Evolutionary conservation across 1,139 yeast species (phyloP).

Genomic region (Maudiozyma humilis): DNA sequence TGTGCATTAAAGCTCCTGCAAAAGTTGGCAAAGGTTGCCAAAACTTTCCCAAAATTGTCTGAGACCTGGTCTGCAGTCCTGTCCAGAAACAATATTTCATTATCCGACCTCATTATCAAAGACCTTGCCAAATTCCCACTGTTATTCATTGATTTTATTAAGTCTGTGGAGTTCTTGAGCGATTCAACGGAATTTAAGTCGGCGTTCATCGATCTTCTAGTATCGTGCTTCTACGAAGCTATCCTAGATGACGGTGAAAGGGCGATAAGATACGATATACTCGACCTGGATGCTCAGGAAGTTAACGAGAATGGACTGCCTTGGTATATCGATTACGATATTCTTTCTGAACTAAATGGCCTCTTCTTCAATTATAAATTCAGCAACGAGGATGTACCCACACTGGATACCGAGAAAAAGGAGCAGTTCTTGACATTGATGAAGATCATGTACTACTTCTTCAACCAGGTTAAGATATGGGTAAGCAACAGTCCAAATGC

Average conservation of each 20-base stretch:
- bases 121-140: slow-evolving; percentile 34
- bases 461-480: slow-evolving; percentile 32
- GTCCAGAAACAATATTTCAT: slow-evolving; percentile 8
- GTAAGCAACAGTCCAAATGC: slow-evolving; percentile 12
- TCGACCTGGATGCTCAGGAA: slow-evolving; percentile 24
- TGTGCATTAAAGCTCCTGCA: slow-evolving; percentile 42
- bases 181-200: slow-evolving; percentile 27
- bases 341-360: slow-evolving; percentile 25
- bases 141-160: slow-evolving; percentile 35
- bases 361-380: slow-evolving; percentile 27
- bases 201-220: slow-evolving; percentile 33
- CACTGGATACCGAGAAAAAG: slow-evolving; percentile 10
- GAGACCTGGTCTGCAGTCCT: slow-evolving; percentile 18
- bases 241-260: slow-evolving; percentile 39
- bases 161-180: slow-evolving; percentile 15
- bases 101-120: slow-evolving; percentile 21
- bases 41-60: slow-evolving; percentile 4
- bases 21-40: slow-evolving; percentile 14
- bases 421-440: slow-evolving; percentile 27
- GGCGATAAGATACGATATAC: slow-evolving; percentile 30
- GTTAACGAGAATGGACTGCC: slow-evolving; percentile 24
- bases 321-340: slow-evolving; percentile 31
- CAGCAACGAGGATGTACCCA: slow-evolving; percentile 8
- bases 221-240: slow-evolving; percentile 37
- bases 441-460: slow-evolving; percentile 32